Percentiles rank a stretch among this genome's conserved stretches.
These are phyloP conservation scores for maize (Zea mays) DNA, from an alignment of 176 grass and related monocot species.

Conservation along the genomic window Zm-B73-REFERENCE-NAM-5.0 NC_050099.1:166536001-166536500, in stretches of 20 bases:
- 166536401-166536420: background rate
- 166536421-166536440: background rate
- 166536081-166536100: constrained; percentile 11
- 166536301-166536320: constrained; percentile 95
- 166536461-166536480: too few relatives aligned
- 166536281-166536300: constrained; percentile 91
- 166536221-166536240: constrained; percentile 95
- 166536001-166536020: constrained; percentile 3
- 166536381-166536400: constrained; percentile 7
- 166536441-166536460: background rate
- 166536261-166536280: constrained; percentile 68
- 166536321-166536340: constrained; percentile 92
- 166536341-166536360: constrained; percentile 66
- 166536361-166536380: constrained; percentile 3
- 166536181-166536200: constrained; percentile 90
- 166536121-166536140: background rate
- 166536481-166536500: too few relatives aligned
- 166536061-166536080: background rate
- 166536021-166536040: background rate
- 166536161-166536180: constrained; percentile 21
- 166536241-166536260: constrained; percentile 84
- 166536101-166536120: constrained; percentile 5
- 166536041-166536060: background rate
- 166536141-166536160: constrained; percentile 21
- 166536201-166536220: constrained; percentile 98